Base-by-base conservation (phyloP, 129 eudicot genomes). In the Lactuca sativa region DNA sequence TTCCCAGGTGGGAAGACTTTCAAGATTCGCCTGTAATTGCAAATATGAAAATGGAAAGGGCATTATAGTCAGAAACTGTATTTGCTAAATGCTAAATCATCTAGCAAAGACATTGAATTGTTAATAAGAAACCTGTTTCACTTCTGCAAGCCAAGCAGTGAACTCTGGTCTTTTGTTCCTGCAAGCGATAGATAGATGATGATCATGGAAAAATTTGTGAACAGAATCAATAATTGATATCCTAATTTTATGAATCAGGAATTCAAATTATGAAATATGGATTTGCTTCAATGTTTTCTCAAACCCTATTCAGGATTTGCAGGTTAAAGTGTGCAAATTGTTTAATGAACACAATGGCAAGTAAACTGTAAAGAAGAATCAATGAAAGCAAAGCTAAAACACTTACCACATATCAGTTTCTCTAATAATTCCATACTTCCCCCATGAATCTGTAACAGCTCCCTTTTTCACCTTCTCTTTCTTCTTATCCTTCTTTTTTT, bases 131-230 rank as follows among this genome's bases (percentile, higher is more conserved):
- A 91, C 98, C 95, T 93, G 80, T 77, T 89, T 93, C 61, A 93
- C 95, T 89, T 93, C 98, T 56, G 76, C 63, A 56, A 93, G 81
- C 98, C 98, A 93, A 59, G 96, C 95, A 64, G 95, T 93, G 69
- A 93, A 93, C 83, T 93, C 98, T 5, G 98, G 98, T 32, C 98
- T 78, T 62, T 93, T 93, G 78, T 83, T 93, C 98, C 98, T 93
- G 55, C 70, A 82, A 49, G 70, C 31, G 70, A 77, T 10, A 40
- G 9, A 77, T 3, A 40, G 12, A 71, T 3, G 16, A 59, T 17
- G 10, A 49, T 60, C 41, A 82, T 48, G 52, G 6, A 64, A 31
- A 43, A 33, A 32, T n/a, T 15, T 11, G 49, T 56, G 38, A 55
- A 56, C 32, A 18, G n/a, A 12, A 38, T 17, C 51, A n/a, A 41